Evolutionary conservation across 1,139 yeast species (phyloP).

Genomic region (Debaryomyces sp.): DNA sequence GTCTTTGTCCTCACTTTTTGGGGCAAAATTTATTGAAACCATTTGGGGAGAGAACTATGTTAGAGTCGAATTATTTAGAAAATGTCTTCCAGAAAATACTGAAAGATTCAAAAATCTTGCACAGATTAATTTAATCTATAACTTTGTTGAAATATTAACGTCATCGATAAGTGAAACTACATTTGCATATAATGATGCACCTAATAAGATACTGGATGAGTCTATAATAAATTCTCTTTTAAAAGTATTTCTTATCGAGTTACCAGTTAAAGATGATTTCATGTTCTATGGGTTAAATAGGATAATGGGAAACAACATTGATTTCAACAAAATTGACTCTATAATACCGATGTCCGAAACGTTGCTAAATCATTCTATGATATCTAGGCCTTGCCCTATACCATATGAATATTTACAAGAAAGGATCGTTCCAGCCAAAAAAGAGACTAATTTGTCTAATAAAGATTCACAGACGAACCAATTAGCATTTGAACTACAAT

Average conservation of each 20-base stretch:
- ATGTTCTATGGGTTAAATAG: constrained; percentile 57
- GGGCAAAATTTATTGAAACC: constrained; percentile 18
- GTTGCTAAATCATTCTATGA: constrained; percentile 26
- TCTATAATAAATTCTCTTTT: constrained; percentile 40
- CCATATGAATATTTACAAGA: constrained; percentile 10
- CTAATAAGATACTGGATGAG: constrained; percentile 18
- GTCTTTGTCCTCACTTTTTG: constrained; percentile 28
- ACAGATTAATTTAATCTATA: constrained; percentile 42
- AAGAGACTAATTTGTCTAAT: not conserved
- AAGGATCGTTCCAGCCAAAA: not conserved
- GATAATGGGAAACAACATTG: constrained; percentile 53
- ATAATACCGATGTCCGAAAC: constrained; percentile 33
- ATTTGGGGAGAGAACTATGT: constrained; percentile 30
- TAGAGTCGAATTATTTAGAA: constrained; percentile 26
- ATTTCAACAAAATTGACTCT: constrained; percentile 34
- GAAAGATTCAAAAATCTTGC: constrained; percentile 40
- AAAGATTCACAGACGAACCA: constrained; percentile 3
- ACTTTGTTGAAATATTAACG: constrained; percentile 43
- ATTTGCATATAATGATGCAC: constrained; percentile 25
- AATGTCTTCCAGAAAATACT: constrained; percentile 41
- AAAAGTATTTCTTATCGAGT: constrained; percentile 41
- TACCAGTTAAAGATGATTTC: constrained; percentile 43
- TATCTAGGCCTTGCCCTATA: constrained; percentile 38
- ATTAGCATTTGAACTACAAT: constrained; percentile 20
- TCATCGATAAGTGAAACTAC: constrained; percentile 40